A percentile compares a stretch with the other conserved stretches of the same genome.
phyloP scores from a whole-genome alignment of 148 eudicot genomes.

The Drosera capensis region DNA sequence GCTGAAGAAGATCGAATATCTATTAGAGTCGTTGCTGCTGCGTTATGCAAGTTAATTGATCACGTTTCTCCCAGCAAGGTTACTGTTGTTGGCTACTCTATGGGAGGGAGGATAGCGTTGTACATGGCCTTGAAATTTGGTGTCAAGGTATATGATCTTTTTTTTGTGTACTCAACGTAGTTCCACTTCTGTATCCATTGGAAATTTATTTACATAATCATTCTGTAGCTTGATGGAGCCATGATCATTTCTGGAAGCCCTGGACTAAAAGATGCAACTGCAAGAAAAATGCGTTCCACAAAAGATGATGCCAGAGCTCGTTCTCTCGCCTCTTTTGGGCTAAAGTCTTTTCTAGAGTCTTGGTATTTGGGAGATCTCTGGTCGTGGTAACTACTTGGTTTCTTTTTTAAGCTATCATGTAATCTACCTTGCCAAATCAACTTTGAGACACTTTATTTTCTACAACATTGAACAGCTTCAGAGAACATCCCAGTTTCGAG shows the following conservation, averaged over 20 bases:
- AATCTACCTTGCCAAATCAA: background rate
- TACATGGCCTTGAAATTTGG: slow-evolving; percentile 56
- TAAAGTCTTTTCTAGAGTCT: slow-evolving; percentile 37
- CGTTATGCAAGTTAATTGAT: slow-evolving; percentile 34
- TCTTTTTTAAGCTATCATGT: background rate
- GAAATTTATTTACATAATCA: background rate
- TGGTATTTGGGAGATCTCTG: slow-evolving; percentile 81
- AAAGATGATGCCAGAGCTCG: slow-evolving; percentile 68
- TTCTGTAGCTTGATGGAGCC: slow-evolving; percentile 51
- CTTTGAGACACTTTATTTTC: background rate
- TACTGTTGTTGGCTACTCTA: slow-evolving; percentile 77
- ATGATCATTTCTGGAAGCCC: slow-evolving; percentile 93
- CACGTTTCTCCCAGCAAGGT: slow-evolving; percentile 33
- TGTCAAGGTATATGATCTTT: slow-evolving; percentile 71
- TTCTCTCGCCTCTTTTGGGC: slow-evolving; percentile 41
- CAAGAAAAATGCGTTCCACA: slow-evolving; percentile 49
- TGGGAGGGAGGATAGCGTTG: slow-evolving; percentile 93
- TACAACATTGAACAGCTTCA: slow-evolving; percentile 37
- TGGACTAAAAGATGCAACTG: slow-evolving; percentile 37
- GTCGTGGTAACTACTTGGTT: slow-evolving; percentile 43
- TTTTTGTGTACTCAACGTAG: too few relatives aligned
- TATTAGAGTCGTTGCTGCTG: slow-evolving; percentile 38
- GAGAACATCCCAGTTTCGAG: slow-evolving; percentile 60
- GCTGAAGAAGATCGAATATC: slow-evolving; percentile 43
- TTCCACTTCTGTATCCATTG: background rate